These are phyloP conservation scores for Zalaria sp. DNA, from an alignment of 2,329 filamentous ascomycete genomes.

Conservation along the genomic window DNA sequence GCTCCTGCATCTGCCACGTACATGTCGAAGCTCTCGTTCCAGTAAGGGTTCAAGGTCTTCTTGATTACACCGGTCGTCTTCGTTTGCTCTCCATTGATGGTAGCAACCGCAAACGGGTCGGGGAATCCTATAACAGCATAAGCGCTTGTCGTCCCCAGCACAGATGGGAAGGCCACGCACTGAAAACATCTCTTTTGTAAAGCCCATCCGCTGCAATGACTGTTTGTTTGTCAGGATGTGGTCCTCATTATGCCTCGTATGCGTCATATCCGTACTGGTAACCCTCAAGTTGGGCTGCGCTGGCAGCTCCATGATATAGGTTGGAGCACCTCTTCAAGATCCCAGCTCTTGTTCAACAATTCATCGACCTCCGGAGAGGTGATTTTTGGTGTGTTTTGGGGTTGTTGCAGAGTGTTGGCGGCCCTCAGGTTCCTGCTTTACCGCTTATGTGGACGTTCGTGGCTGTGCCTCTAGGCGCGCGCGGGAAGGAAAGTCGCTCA, in stretches of 20 bases:
- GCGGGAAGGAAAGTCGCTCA: no score
- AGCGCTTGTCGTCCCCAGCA: constrained; percentile 3
- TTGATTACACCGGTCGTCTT: constrained; percentile 97
- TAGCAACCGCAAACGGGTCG: constrained; percentile 94
- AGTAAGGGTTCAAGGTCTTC: constrained; percentile 97
- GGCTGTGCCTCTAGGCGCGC: not conserved
- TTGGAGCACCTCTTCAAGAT: not conserved
- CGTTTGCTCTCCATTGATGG: constrained; percentile 93
- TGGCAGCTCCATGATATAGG: constrained; percentile 27
- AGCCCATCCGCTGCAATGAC: constrained; percentile 97
- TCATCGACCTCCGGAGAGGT: no score
- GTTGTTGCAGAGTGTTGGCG: no score
- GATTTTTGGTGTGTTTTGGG: no score
- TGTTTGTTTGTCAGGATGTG: constrained; percentile 24
- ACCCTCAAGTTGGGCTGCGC: constrained; percentile 71
- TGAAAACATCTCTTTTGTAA: constrained; percentile 98
- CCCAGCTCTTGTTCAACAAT: no score
- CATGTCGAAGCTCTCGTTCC: constrained; percentile 99
- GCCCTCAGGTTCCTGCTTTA: no score
- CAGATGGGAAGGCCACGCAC: constrained; percentile 42
- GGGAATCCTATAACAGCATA: constrained; percentile 61
- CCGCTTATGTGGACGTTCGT: not conserved
- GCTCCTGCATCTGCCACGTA: constrained; percentile 33
- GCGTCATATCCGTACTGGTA: constrained; percentile 53
- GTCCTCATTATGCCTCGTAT: not conserved